Percentiles rank a stretch among this genome's conserved stretches.
phyloP scores from a whole-genome alignment of 257 asterid species.

The Ligustrum vulgare region DNA sequence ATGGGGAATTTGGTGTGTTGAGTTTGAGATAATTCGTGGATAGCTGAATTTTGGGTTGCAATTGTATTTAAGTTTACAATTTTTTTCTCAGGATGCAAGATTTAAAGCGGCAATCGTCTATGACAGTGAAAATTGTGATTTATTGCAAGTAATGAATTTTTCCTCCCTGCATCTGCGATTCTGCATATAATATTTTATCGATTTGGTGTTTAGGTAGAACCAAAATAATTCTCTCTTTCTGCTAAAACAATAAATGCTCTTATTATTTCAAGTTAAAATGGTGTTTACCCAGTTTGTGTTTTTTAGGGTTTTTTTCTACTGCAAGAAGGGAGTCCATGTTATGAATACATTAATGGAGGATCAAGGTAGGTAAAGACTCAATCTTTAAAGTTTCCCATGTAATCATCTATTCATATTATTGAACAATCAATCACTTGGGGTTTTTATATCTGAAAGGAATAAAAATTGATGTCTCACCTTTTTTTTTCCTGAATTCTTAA shows the following conservation, averaged over 20 bases:
- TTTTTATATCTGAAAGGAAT: conserved; percentile 8
- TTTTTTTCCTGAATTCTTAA: conserved; percentile 17
- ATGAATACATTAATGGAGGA: conserved; percentile 32
- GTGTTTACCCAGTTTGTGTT: conserved; percentile 1
- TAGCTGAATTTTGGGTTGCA: too few species aligned
- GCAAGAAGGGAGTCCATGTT: conserved; percentile 46
- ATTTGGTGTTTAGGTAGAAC: too few species aligned
- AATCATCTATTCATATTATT: conserved; percentile 39
- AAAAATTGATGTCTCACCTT: not conserved
- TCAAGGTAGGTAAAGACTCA: conserved; percentile 65
- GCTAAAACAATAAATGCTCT: not conserved
- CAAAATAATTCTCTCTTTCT: not conserved
- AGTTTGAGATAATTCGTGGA: too few species aligned
- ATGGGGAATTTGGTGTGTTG: too few species aligned
- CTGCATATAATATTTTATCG: too few species aligned
- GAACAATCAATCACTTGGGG: conserved; percentile 25
- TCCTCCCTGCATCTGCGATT: too few species aligned
- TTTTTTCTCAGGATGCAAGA: too few species aligned
- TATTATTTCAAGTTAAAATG: not conserved
- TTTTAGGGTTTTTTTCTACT: conserved; percentile 56
- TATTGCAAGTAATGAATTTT: too few species aligned
- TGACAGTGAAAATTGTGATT: too few species aligned
- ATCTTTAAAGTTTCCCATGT: conserved; percentile 38
- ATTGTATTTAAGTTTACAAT: too few species aligned
- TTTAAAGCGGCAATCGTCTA: too few species aligned